phyloP scores from a whole-genome alignment of 352 stramenopile genomes.

The Phytophthora idaei region DNA sequence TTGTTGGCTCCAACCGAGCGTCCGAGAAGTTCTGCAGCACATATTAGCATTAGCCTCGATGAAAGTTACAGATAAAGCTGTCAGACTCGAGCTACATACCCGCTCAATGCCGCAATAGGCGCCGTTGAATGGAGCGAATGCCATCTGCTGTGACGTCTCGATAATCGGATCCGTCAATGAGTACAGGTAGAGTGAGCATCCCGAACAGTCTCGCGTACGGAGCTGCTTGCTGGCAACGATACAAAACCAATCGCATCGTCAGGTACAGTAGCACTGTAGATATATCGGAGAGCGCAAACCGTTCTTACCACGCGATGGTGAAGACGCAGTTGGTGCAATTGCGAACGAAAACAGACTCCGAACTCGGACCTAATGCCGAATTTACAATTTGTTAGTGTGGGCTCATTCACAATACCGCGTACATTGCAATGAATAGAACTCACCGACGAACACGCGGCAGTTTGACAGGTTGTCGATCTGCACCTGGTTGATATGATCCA shows the following conservation, averaged over 20 bases:
- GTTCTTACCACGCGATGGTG: slow-evolving; percentile 80
- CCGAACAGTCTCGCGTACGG: slow-evolving; percentile 81
- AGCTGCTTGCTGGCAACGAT: slow-evolving; percentile 82
- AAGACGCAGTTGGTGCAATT: slow-evolving; percentile 92
- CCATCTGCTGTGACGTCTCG: slow-evolving; percentile 87
- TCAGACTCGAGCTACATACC: slow-evolving; percentile 24
- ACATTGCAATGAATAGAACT: not conserved
- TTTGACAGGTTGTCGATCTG: slow-evolving; percentile 91
- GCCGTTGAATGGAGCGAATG: slow-evolving; percentile 90
- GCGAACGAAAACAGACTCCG: slow-evolving; percentile 90
- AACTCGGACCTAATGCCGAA: slow-evolving; percentile 54
- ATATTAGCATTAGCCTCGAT: not conserved
- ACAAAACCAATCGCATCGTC: not conserved
- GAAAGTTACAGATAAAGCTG: not conserved
- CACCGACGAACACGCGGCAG: slow-evolving; percentile 88
- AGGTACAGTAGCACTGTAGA: slow-evolving; percentile 1
- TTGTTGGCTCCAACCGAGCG: slow-evolving; percentile 75
- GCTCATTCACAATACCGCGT: not conserved
- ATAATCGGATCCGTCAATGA: slow-evolving; percentile 93
- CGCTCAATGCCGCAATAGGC: slow-evolving; percentile 74
- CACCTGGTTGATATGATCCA: slow-evolving; percentile 91
- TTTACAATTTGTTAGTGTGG: not conserved
- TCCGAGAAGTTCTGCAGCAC: slow-evolving; percentile 63
- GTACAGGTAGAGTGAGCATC: slow-evolving; percentile 89
- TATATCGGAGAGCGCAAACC: not conserved